phyloP scores from a whole-genome alignment of 352 stramenopile genomes.

The Phytophthora colocasiae region DNA sequence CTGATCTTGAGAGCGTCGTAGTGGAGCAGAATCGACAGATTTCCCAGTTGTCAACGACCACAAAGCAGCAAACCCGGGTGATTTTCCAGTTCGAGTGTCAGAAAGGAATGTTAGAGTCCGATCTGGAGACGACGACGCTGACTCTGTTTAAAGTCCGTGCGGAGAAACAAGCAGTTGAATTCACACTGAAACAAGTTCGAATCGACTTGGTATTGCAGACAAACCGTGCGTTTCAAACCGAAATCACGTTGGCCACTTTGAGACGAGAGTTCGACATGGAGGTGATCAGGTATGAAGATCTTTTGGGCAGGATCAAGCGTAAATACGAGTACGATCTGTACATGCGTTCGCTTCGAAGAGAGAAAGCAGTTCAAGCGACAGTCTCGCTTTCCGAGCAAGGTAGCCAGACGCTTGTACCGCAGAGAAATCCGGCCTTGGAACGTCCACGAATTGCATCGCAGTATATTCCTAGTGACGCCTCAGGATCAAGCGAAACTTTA shows the following conservation, averaged over 20 bases:
- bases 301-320: constrained; percentile 60
- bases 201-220: constrained; percentile 56
- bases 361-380: constrained; percentile 70
- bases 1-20: constrained; percentile 59
- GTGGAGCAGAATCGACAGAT: constrained; percentile 65
- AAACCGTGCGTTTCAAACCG: constrained; percentile 52
- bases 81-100: constrained; percentile 54
- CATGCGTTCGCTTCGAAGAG: constrained; percentile 62
- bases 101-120: constrained; percentile 55
- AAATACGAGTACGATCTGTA: constrained; percentile 68
- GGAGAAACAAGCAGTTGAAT: constrained; percentile 29
- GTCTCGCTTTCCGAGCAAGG: constrained; percentile 42
- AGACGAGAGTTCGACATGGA: constrained; percentile 62
- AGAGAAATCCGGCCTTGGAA: constrained; percentile 74
- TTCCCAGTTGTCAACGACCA: constrained; percentile 45
- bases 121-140: constrained; percentile 51
- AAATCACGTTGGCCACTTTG: constrained; percentile 48
- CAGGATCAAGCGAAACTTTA: constrained; percentile 42
- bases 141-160: constrained; percentile 30
- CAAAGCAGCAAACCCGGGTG: constrained; percentile 49
- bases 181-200: constrained; percentile 41
- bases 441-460: constrained; percentile 51
- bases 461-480: constrained; percentile 52
- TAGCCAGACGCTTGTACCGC: constrained; percentile 70
- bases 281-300: constrained; percentile 55